Evolutionary conservation across 1,284 basidiomycete species (phyloP).

Genomic region (Takashimella tepidaria): DNA sequence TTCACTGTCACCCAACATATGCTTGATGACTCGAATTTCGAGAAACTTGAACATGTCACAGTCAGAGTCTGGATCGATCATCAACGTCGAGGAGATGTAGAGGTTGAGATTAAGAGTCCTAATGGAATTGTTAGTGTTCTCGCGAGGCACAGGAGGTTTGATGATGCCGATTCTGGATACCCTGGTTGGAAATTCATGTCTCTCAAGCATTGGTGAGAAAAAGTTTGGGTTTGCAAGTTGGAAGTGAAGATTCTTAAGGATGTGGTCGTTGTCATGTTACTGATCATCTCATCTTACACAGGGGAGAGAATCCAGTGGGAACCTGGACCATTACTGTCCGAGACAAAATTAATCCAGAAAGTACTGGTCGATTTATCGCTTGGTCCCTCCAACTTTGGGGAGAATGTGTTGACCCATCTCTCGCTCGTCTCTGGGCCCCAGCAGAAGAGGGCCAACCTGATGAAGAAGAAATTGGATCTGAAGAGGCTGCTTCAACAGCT

Average conservation of each 20-base stretch:
- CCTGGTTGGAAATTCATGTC: conserved; percentile 97
- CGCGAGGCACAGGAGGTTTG: conserved; percentile 65
- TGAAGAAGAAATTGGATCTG: conserved; percentile 47
- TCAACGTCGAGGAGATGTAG: conserved; percentile 79
- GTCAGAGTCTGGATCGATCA: conserved; percentile 91
- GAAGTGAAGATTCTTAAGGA: too few relatives aligned
- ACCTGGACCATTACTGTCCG: conserved; percentile 84
- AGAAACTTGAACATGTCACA: conserved; percentile 86
- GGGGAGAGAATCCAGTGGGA: conserved; percentile 91
- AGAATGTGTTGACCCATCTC: conserved; percentile 66
- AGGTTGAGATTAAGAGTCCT: conserved; percentile 83
- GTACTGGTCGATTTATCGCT: conserved; percentile 74
- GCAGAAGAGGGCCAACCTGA: conserved; percentile 43
- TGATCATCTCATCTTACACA: too few relatives aligned
- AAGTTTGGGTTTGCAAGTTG: background rate
- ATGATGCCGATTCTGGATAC: conserved; percentile 67
- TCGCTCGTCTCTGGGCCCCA: conserved; percentile 59
- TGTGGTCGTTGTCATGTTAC: background rate
- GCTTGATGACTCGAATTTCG: conserved; percentile 72
- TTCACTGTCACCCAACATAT: conserved; percentile 68
- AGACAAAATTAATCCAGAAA: conserved; percentile 61
- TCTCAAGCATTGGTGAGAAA: conserved; percentile 88
- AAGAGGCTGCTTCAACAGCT: conserved; percentile 47
- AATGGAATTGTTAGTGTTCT: conserved; percentile 80
- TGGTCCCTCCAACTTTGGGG: conserved; percentile 97